phyloP scores from a whole-genome alignment of 768 basidiomycete genomes.

The Phlegmacium glaucopus region DNA sequence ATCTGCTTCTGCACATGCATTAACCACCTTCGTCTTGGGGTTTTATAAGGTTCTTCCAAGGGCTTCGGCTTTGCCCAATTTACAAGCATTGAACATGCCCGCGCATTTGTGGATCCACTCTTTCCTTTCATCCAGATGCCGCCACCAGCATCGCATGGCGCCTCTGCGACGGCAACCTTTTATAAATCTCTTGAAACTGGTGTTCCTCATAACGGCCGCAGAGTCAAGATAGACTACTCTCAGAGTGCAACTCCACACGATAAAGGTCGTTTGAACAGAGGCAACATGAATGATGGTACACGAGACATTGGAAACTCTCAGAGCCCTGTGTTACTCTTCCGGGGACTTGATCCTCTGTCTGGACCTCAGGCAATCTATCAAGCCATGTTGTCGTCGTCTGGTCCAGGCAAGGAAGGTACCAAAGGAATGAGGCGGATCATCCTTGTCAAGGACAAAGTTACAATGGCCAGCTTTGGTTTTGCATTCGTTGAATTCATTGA shows the following conservation, averaged over 20 bases:
- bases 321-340: slow-evolving; percentile 80
- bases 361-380: slow-evolving; percentile 85
- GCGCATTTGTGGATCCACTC: slow-evolving; percentile 85
- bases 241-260: slow-evolving; percentile 77
- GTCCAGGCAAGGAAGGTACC: slow-evolving; percentile 72
- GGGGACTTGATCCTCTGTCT: slow-evolving; percentile 85
- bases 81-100: slow-evolving; percentile 77
- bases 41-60: slow-evolving; percentile 86
- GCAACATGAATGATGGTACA: slow-evolving; percentile 87
- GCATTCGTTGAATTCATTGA: slow-evolving; percentile 93
- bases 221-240: slow-evolving; percentile 96
- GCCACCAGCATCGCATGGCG: slow-evolving; percentile 86
- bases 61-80: slow-evolving; percentile 98
- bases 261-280: slow-evolving; percentile 53
- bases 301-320: slow-evolving; percentile 91
- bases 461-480: slow-evolving; percentile 88
- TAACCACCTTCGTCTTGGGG: slow-evolving; percentile 68
- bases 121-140: slow-evolving; percentile 92
- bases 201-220: slow-evolving; percentile 69
- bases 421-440: slow-evolving; percentile 87
- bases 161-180: slow-evolving; percentile 66
- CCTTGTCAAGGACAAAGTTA: slow-evolving; percentile 85
- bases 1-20: slow-evolving; percentile 66
- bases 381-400: slow-evolving; percentile 80
- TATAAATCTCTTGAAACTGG: slow-evolving; percentile 75